Percentiles rank a stretch among this genome's conserved stretches.
These are phyloP conservation scores for Anaeromyces robustus DNA, from an alignment of 192 early-diverging fungal genomes.

Conservation along the genomic window DNA sequence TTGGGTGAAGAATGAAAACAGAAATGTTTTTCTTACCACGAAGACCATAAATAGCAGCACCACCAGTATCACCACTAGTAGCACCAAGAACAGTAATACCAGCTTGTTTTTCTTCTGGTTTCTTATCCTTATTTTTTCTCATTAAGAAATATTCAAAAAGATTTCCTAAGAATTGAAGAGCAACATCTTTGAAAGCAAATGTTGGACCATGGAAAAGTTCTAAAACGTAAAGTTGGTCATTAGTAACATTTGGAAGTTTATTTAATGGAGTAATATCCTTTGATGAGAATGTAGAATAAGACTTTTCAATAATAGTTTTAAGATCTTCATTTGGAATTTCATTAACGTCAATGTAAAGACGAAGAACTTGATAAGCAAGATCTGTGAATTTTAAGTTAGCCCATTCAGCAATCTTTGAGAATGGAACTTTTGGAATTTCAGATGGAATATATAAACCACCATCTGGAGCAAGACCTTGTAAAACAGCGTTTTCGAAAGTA, in stretches of 20 bases:
- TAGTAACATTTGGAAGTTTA: constrained; percentile 42
- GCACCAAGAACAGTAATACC: constrained; percentile 81
- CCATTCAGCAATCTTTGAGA: constrained; percentile 57
- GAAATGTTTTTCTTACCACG: constrained; percentile 80
- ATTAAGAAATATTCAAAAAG: constrained; percentile 94
- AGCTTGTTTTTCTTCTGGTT: constrained; percentile 10
- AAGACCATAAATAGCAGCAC: constrained; percentile 94
- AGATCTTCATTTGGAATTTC: constrained; percentile 70
- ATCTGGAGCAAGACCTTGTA: constrained; percentile 79
- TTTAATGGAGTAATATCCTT: constrained; percentile 61
- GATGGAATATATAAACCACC: constrained; percentile 86
- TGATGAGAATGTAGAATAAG: constrained; percentile 62
- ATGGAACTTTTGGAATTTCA: constrained; percentile 57
- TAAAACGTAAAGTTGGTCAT: constrained; percentile 32
- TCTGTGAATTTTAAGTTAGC: constrained; percentile 52
- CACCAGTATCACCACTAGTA: constrained; percentile 92
- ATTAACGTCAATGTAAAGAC: constrained; percentile 57
- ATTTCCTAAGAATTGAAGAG: constrained; percentile 90
- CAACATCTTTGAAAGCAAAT: constrained; percentile 97
- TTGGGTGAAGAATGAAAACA: constrained; percentile 86
- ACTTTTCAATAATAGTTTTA: constrained; percentile 39
- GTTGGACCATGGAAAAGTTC: constrained; percentile 96
- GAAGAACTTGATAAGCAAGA: constrained; percentile 72
- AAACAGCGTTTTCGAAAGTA: constrained; percentile 78
- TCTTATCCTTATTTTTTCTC: constrained; percentile 32